phyloP scores from a whole-genome alignment of 805 yeast species.

The Zygosaccharomyces pseudorouxii region DNA sequence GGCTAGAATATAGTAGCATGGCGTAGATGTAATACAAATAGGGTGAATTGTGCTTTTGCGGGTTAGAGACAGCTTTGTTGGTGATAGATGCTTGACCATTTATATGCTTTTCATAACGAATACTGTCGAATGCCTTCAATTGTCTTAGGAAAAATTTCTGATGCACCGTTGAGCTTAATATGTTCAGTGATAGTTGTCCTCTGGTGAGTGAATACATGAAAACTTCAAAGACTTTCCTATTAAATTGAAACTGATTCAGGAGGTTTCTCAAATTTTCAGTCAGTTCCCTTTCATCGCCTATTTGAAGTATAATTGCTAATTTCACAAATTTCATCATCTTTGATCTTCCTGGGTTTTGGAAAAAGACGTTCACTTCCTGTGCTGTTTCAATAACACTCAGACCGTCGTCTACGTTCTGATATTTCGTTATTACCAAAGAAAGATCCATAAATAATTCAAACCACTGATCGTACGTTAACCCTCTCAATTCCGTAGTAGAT shows the following conservation, averaged over 20 bases:
- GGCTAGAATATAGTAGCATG: conserved; percentile 70
- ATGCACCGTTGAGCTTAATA: conserved; percentile 71
- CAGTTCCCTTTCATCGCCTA: conserved; percentile 50
- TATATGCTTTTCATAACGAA: conserved; percentile 48
- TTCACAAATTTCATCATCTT: conserved; percentile 59
- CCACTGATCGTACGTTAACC: conserved; percentile 76
- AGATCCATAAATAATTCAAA: conserved; percentile 77
- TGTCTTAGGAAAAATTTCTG: conserved; percentile 90
- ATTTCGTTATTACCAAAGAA: conserved; percentile 60
- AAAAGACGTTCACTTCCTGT: conserved; percentile 71
- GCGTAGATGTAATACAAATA: conserved; percentile 77
- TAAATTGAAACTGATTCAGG: conserved; percentile 68
- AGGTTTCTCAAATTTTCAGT: conserved; percentile 58
- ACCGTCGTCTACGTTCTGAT: conserved; percentile 59
- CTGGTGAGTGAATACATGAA: conserved; percentile 60
- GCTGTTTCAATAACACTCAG: conserved; percentile 68
- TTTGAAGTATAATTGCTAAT: conserved; percentile 50
- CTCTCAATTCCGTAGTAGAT: conserved; percentile 62
- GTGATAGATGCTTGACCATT: conserved; percentile 76
- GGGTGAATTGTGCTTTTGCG: conserved; percentile 49
- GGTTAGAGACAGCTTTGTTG: conserved; percentile 43
- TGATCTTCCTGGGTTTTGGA: conserved; percentile 56
- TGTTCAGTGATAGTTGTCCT: conserved; percentile 54
- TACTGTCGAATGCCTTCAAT: conserved; percentile 79
- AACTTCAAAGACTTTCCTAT: conserved; percentile 59